phyloP scores from a whole-genome alignment of 352 stramenopile species.

The Pythium folliculosum region DNA sequence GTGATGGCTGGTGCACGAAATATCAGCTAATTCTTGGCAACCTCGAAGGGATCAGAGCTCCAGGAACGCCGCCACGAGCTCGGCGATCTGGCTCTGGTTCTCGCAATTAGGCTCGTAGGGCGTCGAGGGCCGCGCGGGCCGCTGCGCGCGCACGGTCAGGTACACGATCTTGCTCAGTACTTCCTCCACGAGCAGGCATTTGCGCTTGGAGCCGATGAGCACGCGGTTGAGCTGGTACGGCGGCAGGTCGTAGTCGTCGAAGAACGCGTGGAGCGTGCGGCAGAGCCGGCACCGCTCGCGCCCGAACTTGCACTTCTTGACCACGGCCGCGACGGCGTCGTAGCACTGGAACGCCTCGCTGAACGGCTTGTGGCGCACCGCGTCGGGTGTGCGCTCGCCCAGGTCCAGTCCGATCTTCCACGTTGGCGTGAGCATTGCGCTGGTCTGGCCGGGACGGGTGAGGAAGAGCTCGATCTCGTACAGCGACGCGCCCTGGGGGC shows the following conservation, averaged over 20 bases:
- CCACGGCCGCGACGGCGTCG: not conserved
- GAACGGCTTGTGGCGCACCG: not conserved
- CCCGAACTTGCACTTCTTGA: not conserved
- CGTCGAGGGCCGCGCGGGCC: not conserved
- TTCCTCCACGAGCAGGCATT: constrained; percentile 5
- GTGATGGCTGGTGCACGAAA: not conserved
- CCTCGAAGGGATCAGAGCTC: not conserved
- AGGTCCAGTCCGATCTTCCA: not conserved
- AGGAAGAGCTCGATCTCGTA: constrained; percentile 1
- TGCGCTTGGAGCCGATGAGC: not conserved
- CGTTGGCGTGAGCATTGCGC: not conserved
- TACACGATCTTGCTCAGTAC: constrained; percentile 4
- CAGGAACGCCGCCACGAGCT: not conserved
- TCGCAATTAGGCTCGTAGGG: constrained; percentile 4
- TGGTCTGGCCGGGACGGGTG: not conserved
- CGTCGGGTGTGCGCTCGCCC: not conserved
- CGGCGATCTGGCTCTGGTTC: constrained; percentile 1
- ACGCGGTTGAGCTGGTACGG: not conserved
- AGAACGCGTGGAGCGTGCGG: not conserved
- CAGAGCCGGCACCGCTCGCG: not conserved
- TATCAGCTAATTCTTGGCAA: too few species aligned
- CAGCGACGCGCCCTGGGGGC: not conserved
- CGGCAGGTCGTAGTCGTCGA: not conserved
- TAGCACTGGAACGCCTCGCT: not conserved
- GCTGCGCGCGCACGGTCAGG: not conserved